Evolutionary conservation across 306 rosid genomes (phyloP), one percentile per base, ranked within the genome.

Genomic region (Casuarina glauca): DNA sequence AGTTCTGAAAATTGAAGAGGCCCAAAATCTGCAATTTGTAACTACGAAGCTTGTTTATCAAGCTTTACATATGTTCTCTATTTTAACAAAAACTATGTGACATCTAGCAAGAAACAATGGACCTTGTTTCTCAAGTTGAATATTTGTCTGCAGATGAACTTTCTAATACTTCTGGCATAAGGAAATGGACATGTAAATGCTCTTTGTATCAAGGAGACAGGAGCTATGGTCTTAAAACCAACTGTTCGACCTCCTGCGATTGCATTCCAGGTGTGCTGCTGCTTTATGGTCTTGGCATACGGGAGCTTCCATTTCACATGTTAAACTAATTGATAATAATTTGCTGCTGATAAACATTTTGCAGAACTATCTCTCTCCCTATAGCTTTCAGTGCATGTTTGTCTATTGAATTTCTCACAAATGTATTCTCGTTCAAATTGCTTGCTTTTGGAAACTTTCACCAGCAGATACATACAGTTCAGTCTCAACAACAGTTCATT

Each of bases 231-330:
- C 84, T 84, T 80, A 87, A 76, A 73, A 66, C 89, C 64, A 88
- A 93, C 83, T 95, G 99, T 87, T 88, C 98, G 49, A 72, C 90
- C 15, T 93, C 96, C 80, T 95, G 99, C 82, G 88, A 85, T 70
- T 95, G 99, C 79, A 89, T 72, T 76, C 86, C 81, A 86, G 99
- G 97, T 95, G 88, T 78, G 83, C 75, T 73, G 58, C 79, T 66
- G 32, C 78, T 80, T 75, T 72, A 74, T 83, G 81, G 82, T 69
- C 60, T 38, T 69, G 67, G 78, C 42, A 82, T 76, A 16, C 57
- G 19, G 79, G 71, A 77, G 62, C 72, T 63, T 81, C 62, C n/a
- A 19, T 66, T 66, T 26, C 26, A 35, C 35, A n/a, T 17, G 16
- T 17, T 42, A 39, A 60, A 41, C 67, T 82, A 20, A n/a, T 60